These are phyloP conservation scores for Plasmodium knowlesi DNA, from an alignment of 169 alveolate genomes.

Conservation along the genomic window DNA sequence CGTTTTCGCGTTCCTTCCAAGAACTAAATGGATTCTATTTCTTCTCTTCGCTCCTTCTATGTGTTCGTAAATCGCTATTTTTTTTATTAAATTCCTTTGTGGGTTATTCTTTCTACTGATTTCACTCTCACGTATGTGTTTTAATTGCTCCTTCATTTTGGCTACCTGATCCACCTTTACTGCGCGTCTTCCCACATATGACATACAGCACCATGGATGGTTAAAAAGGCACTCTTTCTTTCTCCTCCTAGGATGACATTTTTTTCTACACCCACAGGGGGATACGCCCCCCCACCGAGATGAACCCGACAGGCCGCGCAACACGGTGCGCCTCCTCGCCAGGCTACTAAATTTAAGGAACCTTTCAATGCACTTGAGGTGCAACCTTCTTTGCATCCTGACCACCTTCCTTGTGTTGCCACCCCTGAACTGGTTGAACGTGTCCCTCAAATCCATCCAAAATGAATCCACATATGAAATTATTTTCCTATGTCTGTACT, in stretches of 20 bases:
- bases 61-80: slow-evolving; percentile 71
- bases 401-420: neutral
- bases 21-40: slow-evolving; percentile 48
- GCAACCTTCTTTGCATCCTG: neutral
- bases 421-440: neutral
- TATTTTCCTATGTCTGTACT: neutral
- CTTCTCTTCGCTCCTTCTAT: slow-evolving; percentile 66
- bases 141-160: neutral
- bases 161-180: neutral
- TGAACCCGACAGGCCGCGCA: neutral
- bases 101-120: neutral
- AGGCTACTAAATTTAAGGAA: neutral
- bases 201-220: neutral
- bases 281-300: neutral
- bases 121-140: neutral
- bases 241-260: neutral
- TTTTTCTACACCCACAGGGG: neutral
- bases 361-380: neutral
- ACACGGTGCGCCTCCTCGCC: neutral
- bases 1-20: slow-evolving; percentile 62
- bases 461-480: neutral
- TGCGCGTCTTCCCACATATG: neutral
- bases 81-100: slow-evolving; percentile 16
- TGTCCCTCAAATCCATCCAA: slow-evolving; percentile 21
- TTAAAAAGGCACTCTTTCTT: neutral